A percentile compares a stretch with the other conserved stretches of the same genome.
phyloP scores from a whole-genome alignment of 352 stramenopile species.

The Saprolegnia parasitica region DNA sequence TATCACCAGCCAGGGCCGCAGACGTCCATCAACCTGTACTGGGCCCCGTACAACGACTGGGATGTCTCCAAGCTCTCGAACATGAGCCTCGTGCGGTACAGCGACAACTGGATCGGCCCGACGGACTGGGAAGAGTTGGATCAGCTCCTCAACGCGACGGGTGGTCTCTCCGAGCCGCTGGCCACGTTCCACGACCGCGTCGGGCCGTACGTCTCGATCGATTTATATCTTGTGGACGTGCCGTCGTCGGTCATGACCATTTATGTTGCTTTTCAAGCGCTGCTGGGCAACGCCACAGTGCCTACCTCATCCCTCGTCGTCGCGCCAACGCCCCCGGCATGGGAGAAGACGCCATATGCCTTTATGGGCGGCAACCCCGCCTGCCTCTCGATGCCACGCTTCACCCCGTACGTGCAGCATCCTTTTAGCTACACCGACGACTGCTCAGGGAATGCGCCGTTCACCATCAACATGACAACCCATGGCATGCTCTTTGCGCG shows the following conservation, averaged over 20 bases:
- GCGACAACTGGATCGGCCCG: not conserved
- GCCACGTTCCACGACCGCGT: not conserved
- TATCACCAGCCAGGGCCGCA: not conserved
- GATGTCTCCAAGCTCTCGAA: not conserved
- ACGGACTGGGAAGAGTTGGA: not conserved
- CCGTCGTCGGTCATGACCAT: not conserved
- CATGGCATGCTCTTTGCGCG: not conserved
- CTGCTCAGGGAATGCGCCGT: not conserved
- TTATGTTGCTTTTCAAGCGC: conserved; percentile 3
- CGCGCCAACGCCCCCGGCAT: not conserved
- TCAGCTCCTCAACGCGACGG: not conserved
- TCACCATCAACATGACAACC: not conserved
- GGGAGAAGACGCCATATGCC: not conserved
- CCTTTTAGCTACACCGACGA: not conserved
- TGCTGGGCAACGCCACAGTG: not conserved
- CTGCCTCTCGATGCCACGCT: not conserved
- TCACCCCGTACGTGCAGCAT: not conserved
- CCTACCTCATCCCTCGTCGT: not conserved
- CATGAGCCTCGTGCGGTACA: not conserved
- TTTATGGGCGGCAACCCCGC: conserved; percentile 9
- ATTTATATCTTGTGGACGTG: not conserved
- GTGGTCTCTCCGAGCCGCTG: not conserved
- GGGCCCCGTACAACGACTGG: not conserved
- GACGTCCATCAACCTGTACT: conserved; percentile 11
- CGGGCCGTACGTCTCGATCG: conserved; percentile 16